Evolutionary conservation across 1,139 yeast genomes (phyloP), one percentile per base, ranked within the genome.

Genomic region (Arxiozyma bovina): DNA sequence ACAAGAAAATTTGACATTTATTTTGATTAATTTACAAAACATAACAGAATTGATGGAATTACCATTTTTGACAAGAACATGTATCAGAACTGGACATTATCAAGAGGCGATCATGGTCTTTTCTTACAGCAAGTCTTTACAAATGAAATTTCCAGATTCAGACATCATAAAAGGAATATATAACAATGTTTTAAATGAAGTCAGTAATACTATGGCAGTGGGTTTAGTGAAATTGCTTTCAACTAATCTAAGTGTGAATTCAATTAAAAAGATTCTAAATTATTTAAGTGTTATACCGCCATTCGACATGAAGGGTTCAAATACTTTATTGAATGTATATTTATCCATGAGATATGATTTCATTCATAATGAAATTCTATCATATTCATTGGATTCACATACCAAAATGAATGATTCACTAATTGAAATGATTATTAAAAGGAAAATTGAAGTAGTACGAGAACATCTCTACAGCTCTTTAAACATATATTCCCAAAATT

Each of bases 21-120:
- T 88, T 11, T 70, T 87, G 48, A 75, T 80, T 43, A 84, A 86
- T 60, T 78, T 89, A 60, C 93, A 85, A 58, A 79, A 83, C 34
- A 76, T 90, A 12, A 80, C 87, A 58, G 96, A 88, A 62, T 77
- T 90, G 12, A 74, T 91, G 58, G 96, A 89, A 64, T 73, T 93
- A 40, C 98, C 98, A 0, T 78, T 94, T 1, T 70, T 91, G 53
- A 83, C 94, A 45, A 78, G 82, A 54, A 81, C 91, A n/a, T 88
- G 97, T 69, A 88, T 90, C 7, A 76, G 81, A 53, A 86, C 87
- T 53, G 96, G 96, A 0, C 87, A 87, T 66, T 93, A 90, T 66
- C 87, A 90, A 45, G 96, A 90, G 63, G 90, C 96, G 7, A 77
- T 91, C 25, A 59, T 68, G 64, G 55, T 69, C 6, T 68, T 66